Conservation (phyloP, 148 eudicot genomes). For the Chenopodium quinoa region DNA sequence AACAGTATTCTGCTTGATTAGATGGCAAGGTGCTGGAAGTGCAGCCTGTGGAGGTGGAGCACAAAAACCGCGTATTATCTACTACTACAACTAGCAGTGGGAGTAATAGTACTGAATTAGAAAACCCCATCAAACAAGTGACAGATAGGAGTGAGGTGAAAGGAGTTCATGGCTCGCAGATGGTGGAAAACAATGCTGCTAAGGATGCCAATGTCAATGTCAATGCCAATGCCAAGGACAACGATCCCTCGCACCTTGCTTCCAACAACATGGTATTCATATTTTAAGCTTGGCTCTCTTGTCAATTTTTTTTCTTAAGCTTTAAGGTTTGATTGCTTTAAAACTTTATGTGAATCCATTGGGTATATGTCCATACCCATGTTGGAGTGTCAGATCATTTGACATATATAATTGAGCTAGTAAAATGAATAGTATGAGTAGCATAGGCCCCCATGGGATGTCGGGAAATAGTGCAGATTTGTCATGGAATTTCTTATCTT, state of each 20-base stretch:
- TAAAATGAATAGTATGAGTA: too few relatives aligned
- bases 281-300: not conserved
- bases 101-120: conserved; percentile 15
- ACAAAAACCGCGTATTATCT: conserved; percentile 37
- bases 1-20: not conserved
- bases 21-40: conserved; percentile 15
- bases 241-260: not conserved
- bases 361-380: too few relatives aligned
- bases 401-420: too few relatives aligned
- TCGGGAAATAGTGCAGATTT: too few relatives aligned
- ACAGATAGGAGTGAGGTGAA: conserved; percentile 24
- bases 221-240: not conserved
- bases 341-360: too few relatives aligned
- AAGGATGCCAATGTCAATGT: not conserved
- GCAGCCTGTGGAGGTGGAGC: conserved; percentile 32
- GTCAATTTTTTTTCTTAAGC: not conserved
- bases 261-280: not conserved
- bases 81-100: conserved; percentile 20
- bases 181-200: not conserved
- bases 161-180: not conserved
- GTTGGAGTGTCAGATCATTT: too few relatives aligned
- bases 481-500: too few relatives aligned
- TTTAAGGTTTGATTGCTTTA: not conserved
- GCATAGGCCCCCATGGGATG: too few relatives aligned
- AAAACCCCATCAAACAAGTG: conserved; percentile 56